Percentiles rank a stretch among this genome's conserved stretches.
Evolutionary conservation across 225 moss, liverwort and hornwort species (phyloP).

Genomic region (Neckera pumila): DNA sequence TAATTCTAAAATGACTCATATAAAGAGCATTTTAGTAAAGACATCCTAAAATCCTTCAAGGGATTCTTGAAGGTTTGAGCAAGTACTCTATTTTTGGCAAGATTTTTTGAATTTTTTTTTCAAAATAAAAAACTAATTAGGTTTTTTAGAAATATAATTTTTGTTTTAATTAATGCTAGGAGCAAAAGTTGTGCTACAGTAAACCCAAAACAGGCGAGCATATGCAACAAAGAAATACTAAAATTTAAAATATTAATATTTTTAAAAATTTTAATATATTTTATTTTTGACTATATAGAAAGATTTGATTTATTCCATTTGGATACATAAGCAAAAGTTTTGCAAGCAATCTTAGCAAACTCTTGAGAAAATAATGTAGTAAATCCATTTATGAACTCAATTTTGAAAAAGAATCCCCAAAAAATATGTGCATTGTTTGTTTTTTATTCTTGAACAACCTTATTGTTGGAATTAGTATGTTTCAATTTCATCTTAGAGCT

Average conservation of each 20-base stretch:
- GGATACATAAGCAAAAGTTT: background rate
- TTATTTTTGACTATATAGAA: background rate
- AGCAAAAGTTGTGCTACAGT: background rate
- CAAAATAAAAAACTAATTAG: background rate
- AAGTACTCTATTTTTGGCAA: background rate
- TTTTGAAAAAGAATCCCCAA: background rate
- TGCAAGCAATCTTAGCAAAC: background rate
- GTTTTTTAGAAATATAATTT: background rate
- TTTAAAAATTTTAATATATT: background rate
- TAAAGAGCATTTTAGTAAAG: background rate
- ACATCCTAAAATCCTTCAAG: fast-evolving
- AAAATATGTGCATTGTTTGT: fast-evolving
- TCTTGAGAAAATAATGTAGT: background rate
- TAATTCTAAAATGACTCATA: background rate
- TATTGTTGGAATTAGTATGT: background rate
- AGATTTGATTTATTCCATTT: background rate
- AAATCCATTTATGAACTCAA: background rate
- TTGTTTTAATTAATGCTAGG: background rate
- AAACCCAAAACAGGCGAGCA: background rate
- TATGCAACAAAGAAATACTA: fast-evolving
- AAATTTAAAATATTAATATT: background rate
- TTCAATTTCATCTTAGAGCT: background rate
- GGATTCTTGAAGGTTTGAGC: background rate
- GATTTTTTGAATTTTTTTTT: background rate
- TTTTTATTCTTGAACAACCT: background rate